phyloP scores from a whole-genome alignment of 2,329 filamentous ascomycete genomes.

The Penicillium sp. region DNA sequence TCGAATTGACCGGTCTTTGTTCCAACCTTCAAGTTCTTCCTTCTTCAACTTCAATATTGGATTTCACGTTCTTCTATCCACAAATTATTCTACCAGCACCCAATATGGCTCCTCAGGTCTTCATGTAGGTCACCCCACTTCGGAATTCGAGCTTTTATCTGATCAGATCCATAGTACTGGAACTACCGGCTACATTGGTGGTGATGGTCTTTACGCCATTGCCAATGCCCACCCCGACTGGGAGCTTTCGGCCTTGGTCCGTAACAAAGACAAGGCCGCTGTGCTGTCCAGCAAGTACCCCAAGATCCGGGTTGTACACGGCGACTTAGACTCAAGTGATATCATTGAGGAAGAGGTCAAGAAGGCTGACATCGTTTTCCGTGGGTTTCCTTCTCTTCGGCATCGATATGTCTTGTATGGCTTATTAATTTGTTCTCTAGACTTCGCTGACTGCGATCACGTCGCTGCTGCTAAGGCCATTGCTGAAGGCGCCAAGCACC shows the following conservation, averaged over 20 bases:
- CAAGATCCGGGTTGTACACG: slow-evolving; percentile 42
- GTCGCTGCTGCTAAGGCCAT: slow-evolving; percentile 44
- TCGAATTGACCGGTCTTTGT: background rate
- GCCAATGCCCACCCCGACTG: slow-evolving; percentile 49
- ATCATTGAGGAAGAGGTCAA: slow-evolving; percentile 45
- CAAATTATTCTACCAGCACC: background rate
- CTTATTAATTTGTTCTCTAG: slow-evolving; percentile 16
- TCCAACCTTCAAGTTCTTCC: background rate
- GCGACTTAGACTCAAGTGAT: slow-evolving; percentile 44
- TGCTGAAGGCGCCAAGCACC: slow-evolving; percentile 39
- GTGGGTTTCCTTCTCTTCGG: slow-evolving; percentile 28
- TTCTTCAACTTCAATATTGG: background rate
- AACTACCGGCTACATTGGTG: slow-evolving; percentile 56
- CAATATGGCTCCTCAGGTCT: slow-evolving; percentile 35
- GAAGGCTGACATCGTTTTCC: slow-evolving; percentile 50
- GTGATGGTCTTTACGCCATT: slow-evolving; percentile 51
- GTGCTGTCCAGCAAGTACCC: slow-evolving; percentile 42
- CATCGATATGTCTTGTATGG: background rate
- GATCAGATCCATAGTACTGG: slow-evolving; percentile 44
- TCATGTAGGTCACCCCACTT: slow-evolving; percentile 28
- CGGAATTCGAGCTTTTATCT: slow-evolving; percentile 20
- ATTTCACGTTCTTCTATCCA: background rate
- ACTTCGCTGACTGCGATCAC: slow-evolving; percentile 47
- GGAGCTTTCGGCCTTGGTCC: slow-evolving; percentile 46
- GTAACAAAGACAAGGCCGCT: slow-evolving; percentile 45